These are phyloP conservation scores for Solanum aculeatissimum DNA, from an alignment of 305 asterid species.

Conservation along the genomic window DNA sequence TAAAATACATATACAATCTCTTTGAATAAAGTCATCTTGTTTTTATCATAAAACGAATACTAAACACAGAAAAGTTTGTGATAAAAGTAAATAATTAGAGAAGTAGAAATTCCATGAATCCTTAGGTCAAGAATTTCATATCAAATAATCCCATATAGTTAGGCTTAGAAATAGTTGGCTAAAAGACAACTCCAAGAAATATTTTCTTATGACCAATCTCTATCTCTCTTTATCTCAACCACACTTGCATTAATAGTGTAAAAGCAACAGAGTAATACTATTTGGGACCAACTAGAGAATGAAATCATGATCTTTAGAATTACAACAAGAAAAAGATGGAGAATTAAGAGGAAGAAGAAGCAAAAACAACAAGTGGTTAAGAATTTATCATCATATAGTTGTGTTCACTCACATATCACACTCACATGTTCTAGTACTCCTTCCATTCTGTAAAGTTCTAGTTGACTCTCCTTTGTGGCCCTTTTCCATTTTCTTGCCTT, in stretches of 20 bases:
- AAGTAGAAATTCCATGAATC: not conserved
- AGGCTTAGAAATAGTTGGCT: constrained; percentile 20
- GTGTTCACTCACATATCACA: constrained; percentile 17
- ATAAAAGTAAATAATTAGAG: not conserved
- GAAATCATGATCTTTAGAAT: constrained; percentile 34
- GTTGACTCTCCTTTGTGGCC: constrained; percentile 73
- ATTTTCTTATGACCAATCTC: constrained; percentile 48
- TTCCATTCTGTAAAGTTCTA: constrained; percentile 35
- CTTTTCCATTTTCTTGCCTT: constrained; percentile 51
- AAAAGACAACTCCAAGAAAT: constrained; percentile 22
- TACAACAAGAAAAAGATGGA: constrained; percentile 7
- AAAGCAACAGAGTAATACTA: constrained; percentile 11
- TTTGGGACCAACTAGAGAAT: constrained; percentile 23
- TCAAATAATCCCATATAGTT: constrained; percentile 16
- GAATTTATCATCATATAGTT: constrained; percentile 31
- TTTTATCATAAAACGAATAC: not conserved
- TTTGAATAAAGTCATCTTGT: not conserved
- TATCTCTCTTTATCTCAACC: constrained; percentile 19
- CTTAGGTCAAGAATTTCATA: constrained; percentile 7
- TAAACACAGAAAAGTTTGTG: not conserved
- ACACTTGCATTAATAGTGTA: constrained; percentile 1
- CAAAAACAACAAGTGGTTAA: not conserved
- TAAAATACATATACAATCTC: too few relatives aligned
- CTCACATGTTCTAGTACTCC: constrained; percentile 36
- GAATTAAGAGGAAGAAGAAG: constrained; percentile 16